phyloP scores from a whole-genome alignment of 805 yeast genomes.

The Kodamaea lidongshanica region DNA sequence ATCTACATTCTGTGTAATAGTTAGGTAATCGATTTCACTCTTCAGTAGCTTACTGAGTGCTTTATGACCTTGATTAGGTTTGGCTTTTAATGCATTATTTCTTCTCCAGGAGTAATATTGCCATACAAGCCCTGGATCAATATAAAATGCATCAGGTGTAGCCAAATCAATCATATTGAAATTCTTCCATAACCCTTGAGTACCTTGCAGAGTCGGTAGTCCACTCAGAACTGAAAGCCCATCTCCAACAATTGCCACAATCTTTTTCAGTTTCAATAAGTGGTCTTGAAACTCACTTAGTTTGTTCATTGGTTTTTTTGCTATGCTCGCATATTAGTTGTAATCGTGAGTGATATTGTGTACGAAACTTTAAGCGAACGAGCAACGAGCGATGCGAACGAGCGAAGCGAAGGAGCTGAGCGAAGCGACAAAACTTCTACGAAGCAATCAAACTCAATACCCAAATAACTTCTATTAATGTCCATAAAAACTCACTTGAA shows the following conservation, averaged over 20 bases:
- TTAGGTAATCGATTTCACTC: conserved; percentile 40
- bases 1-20: conserved; percentile 81
- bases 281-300: conserved; percentile 46
- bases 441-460: too few species aligned
- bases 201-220: conserved; percentile 64
- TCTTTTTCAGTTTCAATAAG: conserved; percentile 35
- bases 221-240: conserved; percentile 79
- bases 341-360: not conserved
- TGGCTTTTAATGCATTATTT: conserved; percentile 54
- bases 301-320: conserved; percentile 14
- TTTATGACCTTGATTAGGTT: conserved; percentile 69
- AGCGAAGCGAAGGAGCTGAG: too few species aligned
- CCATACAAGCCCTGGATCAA: conserved; percentile 86
- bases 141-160: conserved; percentile 83
- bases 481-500: too few species aligned
- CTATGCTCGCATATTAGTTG: not conserved
- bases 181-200: conserved; percentile 71
- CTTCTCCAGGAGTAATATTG: conserved; percentile 75
- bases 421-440: too few species aligned
- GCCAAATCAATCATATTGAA: conserved; percentile 79
- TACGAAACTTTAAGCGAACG: too few species aligned
- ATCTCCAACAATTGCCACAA: conserved; percentile 71
- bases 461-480: too few species aligned
- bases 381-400: too few species aligned
- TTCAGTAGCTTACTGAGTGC: conserved; percentile 61